Conservation (phyloP, 352 stramenopile genomes). For the Globisporangium polare region DNA sequence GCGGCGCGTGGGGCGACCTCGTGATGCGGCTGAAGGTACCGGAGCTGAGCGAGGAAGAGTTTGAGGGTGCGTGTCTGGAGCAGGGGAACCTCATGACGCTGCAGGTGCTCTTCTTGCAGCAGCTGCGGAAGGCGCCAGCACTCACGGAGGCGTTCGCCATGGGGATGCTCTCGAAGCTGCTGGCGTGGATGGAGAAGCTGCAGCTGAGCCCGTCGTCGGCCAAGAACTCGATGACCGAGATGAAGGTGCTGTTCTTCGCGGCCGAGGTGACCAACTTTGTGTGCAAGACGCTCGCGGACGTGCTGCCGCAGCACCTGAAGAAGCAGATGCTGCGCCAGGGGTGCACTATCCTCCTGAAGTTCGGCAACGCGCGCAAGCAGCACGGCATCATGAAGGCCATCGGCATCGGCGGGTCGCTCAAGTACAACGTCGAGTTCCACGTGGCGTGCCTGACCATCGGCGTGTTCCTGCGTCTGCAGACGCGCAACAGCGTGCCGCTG, state of each 20-base stretch:
- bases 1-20: slow-evolving; percentile 55
- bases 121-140: slow-evolving; percentile 50
- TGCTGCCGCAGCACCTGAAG: slow-evolving; percentile 56
- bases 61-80: slow-evolving; percentile 65
- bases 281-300: slow-evolving; percentile 45
- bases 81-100: slow-evolving; percentile 77
- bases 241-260: slow-evolving; percentile 81
- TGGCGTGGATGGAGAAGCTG: slow-evolving; percentile 71
- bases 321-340: slow-evolving; percentile 79
- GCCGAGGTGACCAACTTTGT: slow-evolving; percentile 77
- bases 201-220: slow-evolving; percentile 20
- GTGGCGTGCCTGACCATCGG: slow-evolving; percentile 65
- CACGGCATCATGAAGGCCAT: slow-evolving; percentile 87
- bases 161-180: slow-evolving; percentile 64
- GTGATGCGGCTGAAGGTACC: slow-evolving; percentile 61
- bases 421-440: slow-evolving; percentile 79
- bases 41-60: slow-evolving; percentile 78
- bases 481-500: slow-evolving; percentile 59
- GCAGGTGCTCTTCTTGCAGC: slow-evolving; percentile 75
- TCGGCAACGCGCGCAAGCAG: slow-evolving; percentile 68
- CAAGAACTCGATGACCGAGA: slow-evolving; percentile 57
- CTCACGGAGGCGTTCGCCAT: slow-evolving; percentile 68
- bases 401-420: slow-evolving; percentile 66
- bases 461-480: slow-evolving; percentile 78
- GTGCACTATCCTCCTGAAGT: slow-evolving; percentile 50